Evolutionary conservation across 352 stramenopile genomes (phyloP).

Genomic region (Phytophthora kernoviae): DNA sequence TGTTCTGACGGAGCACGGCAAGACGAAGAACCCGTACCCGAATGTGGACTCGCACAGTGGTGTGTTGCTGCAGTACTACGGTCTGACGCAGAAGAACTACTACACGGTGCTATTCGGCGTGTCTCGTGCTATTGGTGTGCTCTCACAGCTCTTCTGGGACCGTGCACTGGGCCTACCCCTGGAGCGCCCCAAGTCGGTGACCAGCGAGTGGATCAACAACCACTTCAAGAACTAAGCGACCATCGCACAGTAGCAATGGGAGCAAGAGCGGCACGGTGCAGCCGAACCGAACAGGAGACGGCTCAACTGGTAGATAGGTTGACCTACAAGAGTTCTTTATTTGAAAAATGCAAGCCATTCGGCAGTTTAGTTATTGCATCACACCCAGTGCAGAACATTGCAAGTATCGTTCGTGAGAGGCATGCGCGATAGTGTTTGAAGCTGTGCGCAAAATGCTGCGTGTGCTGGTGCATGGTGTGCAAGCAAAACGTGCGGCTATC

Average conservation of each 20-base stretch:
- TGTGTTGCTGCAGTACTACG: conserved; percentile 99
- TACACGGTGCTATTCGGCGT: conserved; percentile 99
- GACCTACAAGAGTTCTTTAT: conserved; percentile 38
- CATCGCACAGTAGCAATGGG: conserved; percentile 13
- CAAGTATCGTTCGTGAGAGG: too few relatives aligned
- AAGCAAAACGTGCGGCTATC: too few relatives aligned
- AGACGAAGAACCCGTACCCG: conserved; percentile 99
- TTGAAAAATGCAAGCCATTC: conserved; percentile 32
- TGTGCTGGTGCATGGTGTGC: too few relatives aligned
- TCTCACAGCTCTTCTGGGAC: conserved; percentile 99
- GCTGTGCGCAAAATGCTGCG: too few relatives aligned
- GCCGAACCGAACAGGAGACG: conserved; percentile 22
- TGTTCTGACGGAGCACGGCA: conserved; percentile 98
- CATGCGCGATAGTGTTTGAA: too few relatives aligned
- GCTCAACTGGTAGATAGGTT: conserved; percentile 30
- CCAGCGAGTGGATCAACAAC: conserved; percentile 97
- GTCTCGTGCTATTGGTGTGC: conserved; percentile 96
- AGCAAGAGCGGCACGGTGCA: conserved; percentile 3
- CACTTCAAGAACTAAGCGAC: conserved; percentile 88
- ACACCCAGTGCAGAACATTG: too few relatives aligned
- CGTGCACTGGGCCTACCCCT: conserved; percentile 97
- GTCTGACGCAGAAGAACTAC: conserved; percentile 99
- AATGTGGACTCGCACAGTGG: conserved; percentile 99
- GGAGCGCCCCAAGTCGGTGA: conserved; percentile 99
- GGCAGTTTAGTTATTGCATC: conserved; percentile 26